A percentile compares a stretch with the other conserved stretches of the same genome.
These are phyloP conservation scores for Pleurotus djamor DNA, from an alignment of 768 basidiomycete species.

Conservation along the genomic window DNA sequence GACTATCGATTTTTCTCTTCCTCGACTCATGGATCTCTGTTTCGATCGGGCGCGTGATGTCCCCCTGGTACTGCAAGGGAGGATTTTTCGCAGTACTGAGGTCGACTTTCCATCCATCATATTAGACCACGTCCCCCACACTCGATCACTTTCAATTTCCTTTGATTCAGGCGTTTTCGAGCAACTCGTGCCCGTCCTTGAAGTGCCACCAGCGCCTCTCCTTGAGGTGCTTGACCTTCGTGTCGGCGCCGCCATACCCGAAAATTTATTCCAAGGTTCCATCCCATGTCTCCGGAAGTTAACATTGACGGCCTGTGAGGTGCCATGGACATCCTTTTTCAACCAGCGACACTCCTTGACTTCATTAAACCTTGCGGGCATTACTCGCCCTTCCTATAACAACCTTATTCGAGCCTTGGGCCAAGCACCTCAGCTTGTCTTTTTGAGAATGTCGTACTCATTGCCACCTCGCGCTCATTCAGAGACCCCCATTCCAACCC, in stretches of 20 bases:
- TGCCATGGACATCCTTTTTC: background rate
- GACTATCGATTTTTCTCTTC: background rate
- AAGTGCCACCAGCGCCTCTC: background rate
- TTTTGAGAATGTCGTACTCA: background rate
- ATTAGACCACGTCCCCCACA: background rate
- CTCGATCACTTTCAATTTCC: background rate
- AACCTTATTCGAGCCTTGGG: background rate
- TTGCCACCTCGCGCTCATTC: background rate
- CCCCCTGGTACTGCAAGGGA: background rate
- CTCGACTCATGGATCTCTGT: constrained; percentile 12
- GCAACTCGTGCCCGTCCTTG: background rate
- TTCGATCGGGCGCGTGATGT: constrained; percentile 13
- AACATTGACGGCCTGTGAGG: background rate
- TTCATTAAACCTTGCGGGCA: background rate
- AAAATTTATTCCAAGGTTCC: background rate
- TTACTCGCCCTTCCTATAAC: background rate
- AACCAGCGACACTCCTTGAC: background rate
- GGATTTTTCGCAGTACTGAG: background rate
- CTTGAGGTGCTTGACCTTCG: background rate
- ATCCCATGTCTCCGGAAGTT: background rate
- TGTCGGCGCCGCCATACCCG: background rate
- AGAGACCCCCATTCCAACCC: background rate
- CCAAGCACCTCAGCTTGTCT: background rate
- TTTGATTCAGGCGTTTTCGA: background rate
- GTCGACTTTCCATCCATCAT: background rate